These are phyloP conservation scores for Schizonepeta tenuifolia DNA, from an alignment of 257 asterid species.

Conservation along the genomic window DNA sequence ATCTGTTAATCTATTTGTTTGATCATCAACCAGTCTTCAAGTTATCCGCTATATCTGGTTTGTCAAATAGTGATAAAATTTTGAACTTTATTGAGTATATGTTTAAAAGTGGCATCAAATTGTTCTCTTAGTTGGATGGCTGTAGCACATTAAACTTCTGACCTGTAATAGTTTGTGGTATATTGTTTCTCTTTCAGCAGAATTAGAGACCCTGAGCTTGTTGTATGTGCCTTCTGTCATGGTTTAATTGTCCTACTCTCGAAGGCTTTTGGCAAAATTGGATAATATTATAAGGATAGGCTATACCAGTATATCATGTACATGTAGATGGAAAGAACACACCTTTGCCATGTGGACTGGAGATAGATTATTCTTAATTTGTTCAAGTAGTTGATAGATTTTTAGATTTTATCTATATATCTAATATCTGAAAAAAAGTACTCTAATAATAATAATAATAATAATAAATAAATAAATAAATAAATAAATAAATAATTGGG, in stretches of 20 bases:
- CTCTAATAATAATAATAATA: background rate
- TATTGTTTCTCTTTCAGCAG: background rate
- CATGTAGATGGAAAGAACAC: background rate
- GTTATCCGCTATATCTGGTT: constrained; percentile 1
- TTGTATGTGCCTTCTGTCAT: background rate
- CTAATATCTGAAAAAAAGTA: background rate
- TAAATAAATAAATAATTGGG: background rate
- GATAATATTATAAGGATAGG: background rate
- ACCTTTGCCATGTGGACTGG: background rate
- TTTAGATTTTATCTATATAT: background rate
- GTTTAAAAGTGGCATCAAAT: background rate
- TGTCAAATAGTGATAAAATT: background rate
- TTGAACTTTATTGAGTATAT: background rate
- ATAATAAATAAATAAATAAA: background rate
- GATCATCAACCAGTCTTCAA: background rate
- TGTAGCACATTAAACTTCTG: constrained; percentile 8
- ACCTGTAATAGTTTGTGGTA: constrained; percentile 4
- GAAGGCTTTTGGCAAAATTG: background rate
- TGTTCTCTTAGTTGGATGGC: background rate
- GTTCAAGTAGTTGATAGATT: background rate
- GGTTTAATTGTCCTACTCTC: background rate
- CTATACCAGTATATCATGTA: background rate
- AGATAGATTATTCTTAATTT: background rate
- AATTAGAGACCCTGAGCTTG: background rate
- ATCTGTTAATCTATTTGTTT: constrained; percentile 1